A percentile compares a stretch with the other conserved stretches of the same genome.
phyloP scores from a whole-genome alignment of 345 rosid genomes.

The Populus pruinosa region DNA sequence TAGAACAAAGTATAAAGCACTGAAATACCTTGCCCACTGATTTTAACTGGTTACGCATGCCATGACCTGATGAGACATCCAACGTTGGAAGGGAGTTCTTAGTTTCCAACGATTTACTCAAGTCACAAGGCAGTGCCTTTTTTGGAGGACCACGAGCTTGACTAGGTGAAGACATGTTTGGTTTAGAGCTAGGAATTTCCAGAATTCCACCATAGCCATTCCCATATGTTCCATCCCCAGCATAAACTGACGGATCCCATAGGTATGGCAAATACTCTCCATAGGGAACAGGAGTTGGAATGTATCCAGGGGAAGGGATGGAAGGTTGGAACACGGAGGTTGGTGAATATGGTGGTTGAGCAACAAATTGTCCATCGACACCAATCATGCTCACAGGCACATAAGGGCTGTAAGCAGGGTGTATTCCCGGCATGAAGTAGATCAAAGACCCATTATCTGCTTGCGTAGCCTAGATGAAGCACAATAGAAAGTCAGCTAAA shows the following conservation, averaged over 20 bases:
- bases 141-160: slow-evolving; percentile 18
- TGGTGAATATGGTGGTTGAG: slow-evolving; percentile 38
- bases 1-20: slow-evolving; percentile 2
- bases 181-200: slow-evolving; percentile 31
- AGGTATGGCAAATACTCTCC: slow-evolving; percentile 35
- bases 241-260: slow-evolving; percentile 33
- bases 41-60: slow-evolving; percentile 34
- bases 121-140: slow-evolving; percentile 1
- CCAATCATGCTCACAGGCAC: slow-evolving; percentile 32
- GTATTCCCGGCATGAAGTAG: slow-evolving; percentile 44
- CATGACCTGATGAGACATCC: slow-evolving; percentile 25
- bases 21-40: slow-evolving; percentile 35
- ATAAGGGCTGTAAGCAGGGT: slow-evolving; percentile 28
- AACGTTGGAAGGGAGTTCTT: slow-evolving; percentile 26
- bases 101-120: slow-evolving; percentile 14
- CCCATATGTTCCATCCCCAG: slow-evolving; percentile 21
- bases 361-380: slow-evolving; percentile 28
- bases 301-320: slow-evolving; percentile 33
- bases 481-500: not conserved
- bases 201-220: slow-evolving; percentile 28
- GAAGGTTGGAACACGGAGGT: slow-evolving; percentile 17
- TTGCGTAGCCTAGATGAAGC: slow-evolving; percentile 35
- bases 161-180: slow-evolving; percentile 39
- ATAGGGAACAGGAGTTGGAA: slow-evolving; percentile 34
- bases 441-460: slow-evolving; percentile 52